Evolutionary conservation across 148 eudicot species (phyloP).

Genomic region (Camellia granthamiana): DNA sequence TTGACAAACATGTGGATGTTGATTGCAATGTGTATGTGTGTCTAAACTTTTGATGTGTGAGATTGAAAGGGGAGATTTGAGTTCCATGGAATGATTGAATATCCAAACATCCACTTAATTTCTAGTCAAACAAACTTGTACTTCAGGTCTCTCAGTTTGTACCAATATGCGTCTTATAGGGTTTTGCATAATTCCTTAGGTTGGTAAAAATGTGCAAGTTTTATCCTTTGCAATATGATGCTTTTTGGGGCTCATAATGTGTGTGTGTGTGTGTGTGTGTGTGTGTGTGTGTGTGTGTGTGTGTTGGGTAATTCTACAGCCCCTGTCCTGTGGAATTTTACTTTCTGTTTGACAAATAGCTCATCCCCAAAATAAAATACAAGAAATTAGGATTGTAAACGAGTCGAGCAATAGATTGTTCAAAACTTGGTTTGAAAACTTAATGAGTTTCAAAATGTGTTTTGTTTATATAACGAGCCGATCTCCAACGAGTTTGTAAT

Average conservation of each 20-base stretch:
- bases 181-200: background rate
- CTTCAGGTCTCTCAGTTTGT: background rate
- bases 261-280: too few relatives aligned
- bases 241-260: background rate
- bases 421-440: too few relatives aligned
- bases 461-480: too few relatives aligned
- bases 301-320: conserved; percentile 9
- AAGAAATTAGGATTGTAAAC: too few relatives aligned
- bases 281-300: background rate
- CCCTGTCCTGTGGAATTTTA: background rate
- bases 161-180: background rate
- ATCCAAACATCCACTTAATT: background rate
- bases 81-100: background rate
- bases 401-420: too few relatives aligned
- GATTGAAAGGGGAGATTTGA: background rate
- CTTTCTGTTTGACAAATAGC: background rate
- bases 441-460: too few relatives aligned
- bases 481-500: too few relatives aligned
- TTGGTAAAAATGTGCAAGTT: background rate
- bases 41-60: background rate
- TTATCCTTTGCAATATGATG: background rate
- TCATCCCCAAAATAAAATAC: background rate
- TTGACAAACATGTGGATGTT: background rate
- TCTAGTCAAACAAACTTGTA: background rate
- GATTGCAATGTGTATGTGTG: background rate